These are phyloP conservation scores for Pseudoperonospora humuli DNA, from an alignment of 352 stramenopile genomes.

Conservation along the genomic window DNA sequence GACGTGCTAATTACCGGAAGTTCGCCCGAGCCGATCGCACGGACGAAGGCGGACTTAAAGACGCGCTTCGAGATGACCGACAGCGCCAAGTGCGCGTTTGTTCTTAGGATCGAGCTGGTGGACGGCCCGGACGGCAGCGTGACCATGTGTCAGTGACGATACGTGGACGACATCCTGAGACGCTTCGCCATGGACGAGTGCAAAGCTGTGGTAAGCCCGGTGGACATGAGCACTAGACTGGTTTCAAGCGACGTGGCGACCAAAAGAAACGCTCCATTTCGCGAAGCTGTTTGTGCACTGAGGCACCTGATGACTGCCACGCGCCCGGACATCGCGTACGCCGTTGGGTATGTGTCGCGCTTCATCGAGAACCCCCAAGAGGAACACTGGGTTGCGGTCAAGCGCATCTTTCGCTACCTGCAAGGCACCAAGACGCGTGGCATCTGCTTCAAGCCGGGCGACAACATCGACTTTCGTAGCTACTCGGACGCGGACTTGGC, in stretches of 20 bases:
- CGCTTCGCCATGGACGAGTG: too few relatives aligned
- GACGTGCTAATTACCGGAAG: conserved; percentile 11
- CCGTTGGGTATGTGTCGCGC: not conserved
- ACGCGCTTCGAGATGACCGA: conserved; percentile 18
- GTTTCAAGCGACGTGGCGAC: not conserved
- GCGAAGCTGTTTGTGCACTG: conserved; percentile 9
- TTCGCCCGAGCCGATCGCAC: conserved; percentile 4
- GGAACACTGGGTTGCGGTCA: conserved; percentile 11
- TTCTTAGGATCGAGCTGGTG: conserved; percentile 11
- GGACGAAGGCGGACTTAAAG: conserved; percentile 12
- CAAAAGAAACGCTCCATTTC: conserved; percentile 7
- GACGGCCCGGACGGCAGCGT: conserved; percentile 9
- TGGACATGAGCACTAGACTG: not conserved
- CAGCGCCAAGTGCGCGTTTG: conserved; percentile 15
- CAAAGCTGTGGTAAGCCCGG: too few relatives aligned
- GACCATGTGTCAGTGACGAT: conserved; percentile 5
- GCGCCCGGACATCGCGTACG: conserved; percentile 9
- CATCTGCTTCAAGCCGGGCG: not conserved
- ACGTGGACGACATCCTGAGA: too few relatives aligned
- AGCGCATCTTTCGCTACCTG: conserved; percentile 3
- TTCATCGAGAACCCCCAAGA: conserved; percentile 15
- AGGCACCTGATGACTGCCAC: conserved; percentile 5
- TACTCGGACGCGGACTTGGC: conserved; percentile 10
- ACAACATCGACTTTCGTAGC: conserved; percentile 1
- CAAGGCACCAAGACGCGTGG: conserved; percentile 14